Base-by-base conservation (phyloP, 495 filamentous ascomycete genomes). In the Amphirosellinia nigrospora region DNA sequence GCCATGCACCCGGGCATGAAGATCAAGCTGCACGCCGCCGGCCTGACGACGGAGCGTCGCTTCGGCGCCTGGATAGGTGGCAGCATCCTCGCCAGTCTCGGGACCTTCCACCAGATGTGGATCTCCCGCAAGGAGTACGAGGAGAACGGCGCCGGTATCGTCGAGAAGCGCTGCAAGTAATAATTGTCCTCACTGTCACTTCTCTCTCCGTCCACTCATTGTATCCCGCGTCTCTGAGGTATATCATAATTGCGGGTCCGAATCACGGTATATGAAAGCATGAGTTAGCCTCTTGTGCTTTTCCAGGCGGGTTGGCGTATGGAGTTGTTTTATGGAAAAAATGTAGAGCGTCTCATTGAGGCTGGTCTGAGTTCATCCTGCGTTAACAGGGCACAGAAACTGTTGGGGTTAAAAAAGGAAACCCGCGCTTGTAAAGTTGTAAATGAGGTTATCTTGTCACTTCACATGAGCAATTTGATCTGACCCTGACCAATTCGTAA, bases 71-170 rank as follows among this genome's bases (percentile, higher is more conserved):
- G 96, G 96, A 92, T 99, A 71, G 96, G 96, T 30, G 96, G 96
- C 16, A 97, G 94, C 83, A 98, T 99, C 72, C 82, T 98, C 74
- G 95, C 92, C 3, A 97, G 94, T 82, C 80, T 99, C 83, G 96
- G 96, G 10, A 97, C 93, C n/a, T 99, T 99, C 80, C 96, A 99
- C 83, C 95, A 98, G 78, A 92, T 98, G 92, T 99, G 96, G 96
- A 94, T 99, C 71, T 93, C 90, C 21, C 89, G 83, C 78, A 91
- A 92, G 81, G 91, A 94, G 84, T 94, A 93, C 79, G 89, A 92
- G 69, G 91, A 94, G 81, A 90, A 91, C 78, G 91, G 91, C 15
- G 74, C 84, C 0, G 84, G 83, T 13, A 89, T 93, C 71, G 89
- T 93, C 21, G 91, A 93, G 84, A 93, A 92, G 86, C 84, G 91